A percentile compares a stretch with the other conserved stretches of the same genome.
Evolutionary conservation across 2,329 filamentous ascomycete species (phyloP).

Genomic region (Xylariaceae sp.): DNA sequence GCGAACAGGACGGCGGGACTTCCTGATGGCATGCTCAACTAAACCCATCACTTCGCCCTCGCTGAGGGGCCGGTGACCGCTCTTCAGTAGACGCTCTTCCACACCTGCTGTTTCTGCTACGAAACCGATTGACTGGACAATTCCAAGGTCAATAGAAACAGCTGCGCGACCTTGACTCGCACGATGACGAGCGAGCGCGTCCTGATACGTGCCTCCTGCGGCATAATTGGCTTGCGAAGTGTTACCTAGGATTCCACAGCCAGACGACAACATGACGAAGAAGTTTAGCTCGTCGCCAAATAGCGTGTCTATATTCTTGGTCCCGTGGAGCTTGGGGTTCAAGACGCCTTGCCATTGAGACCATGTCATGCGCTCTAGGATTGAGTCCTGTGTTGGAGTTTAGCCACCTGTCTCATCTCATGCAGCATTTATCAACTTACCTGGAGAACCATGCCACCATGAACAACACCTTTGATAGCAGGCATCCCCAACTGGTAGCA

Average conservation of each 20-base stretch:
- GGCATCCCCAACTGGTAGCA: background rate
- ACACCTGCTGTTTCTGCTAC: constrained; percentile 8
- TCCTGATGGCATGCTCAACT: constrained; percentile 11
- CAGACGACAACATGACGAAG: constrained; percentile 15
- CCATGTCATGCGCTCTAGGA: constrained; percentile 14
- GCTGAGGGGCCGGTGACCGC: constrained; percentile 4
- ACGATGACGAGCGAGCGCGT: constrained; percentile 12
- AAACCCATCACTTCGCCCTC: constrained; percentile 15
- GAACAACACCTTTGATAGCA: constrained; percentile 10
- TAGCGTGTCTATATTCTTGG: constrained; percentile 7
- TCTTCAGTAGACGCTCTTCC: constrained; percentile 8
- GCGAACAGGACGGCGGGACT: constrained; percentile 1
- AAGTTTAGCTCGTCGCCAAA: constrained; percentile 12
- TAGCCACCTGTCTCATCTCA: no score
- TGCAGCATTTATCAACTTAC: no score
- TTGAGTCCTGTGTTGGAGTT: constrained; percentile 4
- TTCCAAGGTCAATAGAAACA: constrained; percentile 8
- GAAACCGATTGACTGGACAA: constrained; percentile 14
- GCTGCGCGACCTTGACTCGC: constrained; percentile 4
- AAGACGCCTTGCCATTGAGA: constrained; percentile 3
- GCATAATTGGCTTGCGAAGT: constrained; percentile 13
- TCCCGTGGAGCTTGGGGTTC: constrained; percentile 4
- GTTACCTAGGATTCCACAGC: constrained; percentile 1
- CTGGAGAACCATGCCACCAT: constrained; percentile 18
- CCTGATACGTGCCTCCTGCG: constrained; percentile 10